Evolutionary conservation across 768 basidiomycete genomes (phyloP), one percentile per base, ranked within the genome.

Genomic region (Neoboletus subvelutipes): DNA sequence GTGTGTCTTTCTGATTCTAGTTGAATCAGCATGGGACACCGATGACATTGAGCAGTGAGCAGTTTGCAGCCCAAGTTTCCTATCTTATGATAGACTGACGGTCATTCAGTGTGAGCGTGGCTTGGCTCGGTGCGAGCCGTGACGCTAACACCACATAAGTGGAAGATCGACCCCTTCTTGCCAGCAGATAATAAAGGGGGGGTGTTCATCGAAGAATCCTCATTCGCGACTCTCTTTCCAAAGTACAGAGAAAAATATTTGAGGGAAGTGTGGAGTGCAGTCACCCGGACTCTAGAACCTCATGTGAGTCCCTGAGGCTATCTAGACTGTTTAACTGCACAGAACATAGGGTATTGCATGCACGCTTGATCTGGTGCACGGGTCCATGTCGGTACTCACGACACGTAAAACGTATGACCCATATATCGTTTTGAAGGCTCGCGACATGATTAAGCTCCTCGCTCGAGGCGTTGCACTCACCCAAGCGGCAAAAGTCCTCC

Each of bases 181-280:
- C 78, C 81, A 5, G 72, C 71, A 40, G 91, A 96, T 73, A 92
- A 92, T 74, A 87, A 86, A 66, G 86, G 82, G 15, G 90, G 90
- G 0, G 78, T 90, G 2, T 94, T 99, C 75, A 80, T 86, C 2
- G 96, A 98, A 72, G 97, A 99, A 77, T 97, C 94, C 4, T 96
- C 94, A 0, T 99, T 98, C 67, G 96, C 96, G 11, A 96, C 97
- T 1, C 83, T 99, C 11, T 99, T 99, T 74, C 97, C 97, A 13
- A 98, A 97, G 74, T 98, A 98, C 70, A 84, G 97, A 63, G 97
- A 99, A 82, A 94, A 90, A 68, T 98, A 98, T 68, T 76, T 99
- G 48, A 83, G 94, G 43, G 94, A 98, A 72, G 87, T 90, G 49
- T 99, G 97, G 97, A 86, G 89, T 62, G 88, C 87, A 2, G 91